Conservation (phyloP, 73 alveolate genomes). For the Paramecium sonneborni region DNA sequence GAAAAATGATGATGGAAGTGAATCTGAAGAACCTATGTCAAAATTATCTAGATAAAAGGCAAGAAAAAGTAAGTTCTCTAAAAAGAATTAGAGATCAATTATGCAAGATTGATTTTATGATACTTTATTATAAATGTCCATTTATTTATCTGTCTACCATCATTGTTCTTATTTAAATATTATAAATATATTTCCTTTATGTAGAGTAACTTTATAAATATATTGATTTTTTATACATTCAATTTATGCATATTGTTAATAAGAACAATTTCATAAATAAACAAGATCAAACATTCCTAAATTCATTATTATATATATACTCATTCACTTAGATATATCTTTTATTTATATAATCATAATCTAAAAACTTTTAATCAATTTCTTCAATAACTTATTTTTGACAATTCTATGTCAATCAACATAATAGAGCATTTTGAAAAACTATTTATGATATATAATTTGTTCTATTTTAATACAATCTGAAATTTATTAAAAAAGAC, state of each 20-base stretch:
- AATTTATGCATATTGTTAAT: not conserved
- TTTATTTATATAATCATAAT: not conserved
- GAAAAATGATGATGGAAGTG: conserved; percentile 26
- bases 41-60: not conserved
- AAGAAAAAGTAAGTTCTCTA: not conserved
- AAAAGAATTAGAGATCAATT: not conserved
- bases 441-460: not conserved
- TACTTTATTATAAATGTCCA: not conserved
- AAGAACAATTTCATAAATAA: not conserved
- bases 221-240: not conserved
- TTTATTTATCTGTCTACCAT: not conserved
- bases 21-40: not conserved
- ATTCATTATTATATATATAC: not conserved
- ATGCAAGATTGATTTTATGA: not conserved
- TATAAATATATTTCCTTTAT: not conserved
- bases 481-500: not conserved
- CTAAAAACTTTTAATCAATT: not conserved
- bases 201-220: not conserved
- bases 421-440: conserved; percentile 34
- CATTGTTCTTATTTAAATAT: not conserved
- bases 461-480: not conserved
- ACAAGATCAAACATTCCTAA: not conserved
- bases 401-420: not conserved
- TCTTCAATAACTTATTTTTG: not conserved
- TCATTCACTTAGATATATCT: not conserved